phyloP scores from a whole-genome alignment of 805 yeast species.

The Hanseniaspora pseudoguilliermondii region DNA sequence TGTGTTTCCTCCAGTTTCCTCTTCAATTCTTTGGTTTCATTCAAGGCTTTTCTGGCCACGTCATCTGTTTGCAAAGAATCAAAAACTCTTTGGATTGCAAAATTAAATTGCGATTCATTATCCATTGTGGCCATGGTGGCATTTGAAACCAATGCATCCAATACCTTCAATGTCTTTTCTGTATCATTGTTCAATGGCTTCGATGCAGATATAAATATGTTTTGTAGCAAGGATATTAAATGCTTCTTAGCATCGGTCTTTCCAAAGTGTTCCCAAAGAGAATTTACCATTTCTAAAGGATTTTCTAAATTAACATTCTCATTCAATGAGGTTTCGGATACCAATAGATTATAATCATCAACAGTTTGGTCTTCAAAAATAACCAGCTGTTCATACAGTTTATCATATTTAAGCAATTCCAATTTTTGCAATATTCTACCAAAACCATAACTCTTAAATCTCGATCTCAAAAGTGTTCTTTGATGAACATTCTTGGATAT shows the following conservation, averaged over 20 bases:
- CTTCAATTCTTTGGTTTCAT: slow-evolving; percentile 46
- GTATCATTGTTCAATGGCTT: slow-evolving; percentile 20
- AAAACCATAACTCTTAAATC: slow-evolving; percentile 25
- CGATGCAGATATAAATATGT: slow-evolving; percentile 24
- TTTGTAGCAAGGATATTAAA: slow-evolving; percentile 38
- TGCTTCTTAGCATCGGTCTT: slow-evolving; percentile 40
- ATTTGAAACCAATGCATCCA: slow-evolving; percentile 61
- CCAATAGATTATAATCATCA: slow-evolving; percentile 24
- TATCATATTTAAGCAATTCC: slow-evolving; percentile 45
- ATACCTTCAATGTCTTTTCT: slow-evolving; percentile 34
- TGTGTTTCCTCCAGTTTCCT: slow-evolving; percentile 35
- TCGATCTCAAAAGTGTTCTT: slow-evolving; percentile 24
- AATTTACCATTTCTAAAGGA: slow-evolving; percentile 57
- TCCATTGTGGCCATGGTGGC: slow-evolving; percentile 40
- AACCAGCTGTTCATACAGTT: slow-evolving; percentile 53
- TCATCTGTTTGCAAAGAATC: slow-evolving; percentile 80
- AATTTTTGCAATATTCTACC: slow-evolving; percentile 32
- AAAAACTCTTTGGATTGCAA: slow-evolving; percentile 65
- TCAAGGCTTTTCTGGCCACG: slow-evolving; percentile 62
- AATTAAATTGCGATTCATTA: slow-evolving; percentile 57
- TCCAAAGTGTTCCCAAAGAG: slow-evolving; percentile 37
- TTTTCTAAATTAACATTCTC: slow-evolving; percentile 36
- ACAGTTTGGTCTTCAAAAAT: slow-evolving; percentile 39
- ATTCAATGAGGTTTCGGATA: slow-evolving; percentile 19
- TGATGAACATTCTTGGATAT: slow-evolving; percentile 23